Base-by-base conservation (phyloP, 2,329 filamentous ascomycete species). In the Neofusicoccum cordaticola region DNA sequence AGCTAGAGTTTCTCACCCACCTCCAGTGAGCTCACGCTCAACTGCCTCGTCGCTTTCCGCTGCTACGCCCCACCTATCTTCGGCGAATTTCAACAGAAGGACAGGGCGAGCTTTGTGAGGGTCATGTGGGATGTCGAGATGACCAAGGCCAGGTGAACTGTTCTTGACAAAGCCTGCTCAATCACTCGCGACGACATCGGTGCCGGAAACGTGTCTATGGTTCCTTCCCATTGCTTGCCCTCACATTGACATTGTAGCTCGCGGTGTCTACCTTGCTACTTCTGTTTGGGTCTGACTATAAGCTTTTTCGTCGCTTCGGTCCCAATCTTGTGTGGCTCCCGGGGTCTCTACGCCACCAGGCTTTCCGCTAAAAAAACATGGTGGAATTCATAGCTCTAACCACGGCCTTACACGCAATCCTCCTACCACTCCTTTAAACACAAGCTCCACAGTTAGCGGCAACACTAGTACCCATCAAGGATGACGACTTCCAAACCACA, bases 231-330 rank as follows among this genome's bases (percentile, higher is more conserved):
- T 34, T 17, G 8, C 47, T 50, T 50, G 47, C 37, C 6, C 37
- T 39, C 11, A 15, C 37, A 39, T 39, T 39, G 37, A 15, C 13
- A 15, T 39, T 15, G 37, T 39, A 5, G 37, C 27, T n/a, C 22
- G 11, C 47, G 13, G 87, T 86, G 76, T 99, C 95, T 76, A 97
- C 97, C 53, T 91, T 39, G 37, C 6, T 11, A 15, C 11, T 8
- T 39, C 7, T 39, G 11, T 39, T 39, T 39, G 11, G 37, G 37
- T 5, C 27, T 31, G 27, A 31, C 27, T 31, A 31, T 5, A 31
- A 12, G 37, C 11, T 39, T 39, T 11, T 12, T 15, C 37, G 13
- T 44, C 5, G n/a, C n/a, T 44, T 44, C 42, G 17, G 42, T 31
- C 27, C 27, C 5, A 31, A 7, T 31, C 27, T 31, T 5, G 1